Evolutionary conservation across 805 yeast genomes (phyloP), one percentile per base, ranked within the genome.

Genomic region (Zygosaccharomyces rouxii): DNA sequence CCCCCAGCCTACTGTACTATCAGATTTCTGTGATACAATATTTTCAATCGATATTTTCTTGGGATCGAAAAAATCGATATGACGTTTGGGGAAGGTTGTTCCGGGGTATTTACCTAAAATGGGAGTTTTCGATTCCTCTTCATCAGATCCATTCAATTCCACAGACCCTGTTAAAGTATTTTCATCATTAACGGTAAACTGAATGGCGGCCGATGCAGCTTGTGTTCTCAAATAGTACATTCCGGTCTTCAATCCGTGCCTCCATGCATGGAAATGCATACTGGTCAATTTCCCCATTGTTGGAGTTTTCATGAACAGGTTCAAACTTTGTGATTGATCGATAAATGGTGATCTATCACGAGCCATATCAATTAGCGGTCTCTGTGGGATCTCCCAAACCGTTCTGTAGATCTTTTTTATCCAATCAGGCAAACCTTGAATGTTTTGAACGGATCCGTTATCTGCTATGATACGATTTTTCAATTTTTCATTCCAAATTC

Each of bases 221-320:
- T 88, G 95, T 9, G 98, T 92, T 71, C 98, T 84, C 69, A 94
- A 75, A 71, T 94, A 94, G 76, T 94, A 94, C 95, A 94, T 92
- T 63, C 99, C 99, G 4, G 99, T 94, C 78, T 94, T 94, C 67
- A 94, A 79, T 52, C 99, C 99, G 75, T 86, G 89, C 75, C 87
- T 86, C 99, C 99, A 94, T 42, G 97, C 98, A 66, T 94, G 92
- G 76, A 94, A 94, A 70, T 94, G 99, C 97, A 94, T 94, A 55
- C 94, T 82, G 5, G 98, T 94, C 65, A 94, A 78, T 70, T 94
- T 94, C 61, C 96, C 95, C 92, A 89, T 86, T 2, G 98, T 89
- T 51, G 97, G 97, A 52, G 83, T 83, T 66, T 79, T 81, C 69
- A 94, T 76, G 72, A 88, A 90, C 55, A 94, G 81, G 68, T 92